These are phyloP conservation scores for Westerdykella ornata DNA, from an alignment of 2,329 filamentous ascomycete genomes.

Conservation along the genomic window DNA sequence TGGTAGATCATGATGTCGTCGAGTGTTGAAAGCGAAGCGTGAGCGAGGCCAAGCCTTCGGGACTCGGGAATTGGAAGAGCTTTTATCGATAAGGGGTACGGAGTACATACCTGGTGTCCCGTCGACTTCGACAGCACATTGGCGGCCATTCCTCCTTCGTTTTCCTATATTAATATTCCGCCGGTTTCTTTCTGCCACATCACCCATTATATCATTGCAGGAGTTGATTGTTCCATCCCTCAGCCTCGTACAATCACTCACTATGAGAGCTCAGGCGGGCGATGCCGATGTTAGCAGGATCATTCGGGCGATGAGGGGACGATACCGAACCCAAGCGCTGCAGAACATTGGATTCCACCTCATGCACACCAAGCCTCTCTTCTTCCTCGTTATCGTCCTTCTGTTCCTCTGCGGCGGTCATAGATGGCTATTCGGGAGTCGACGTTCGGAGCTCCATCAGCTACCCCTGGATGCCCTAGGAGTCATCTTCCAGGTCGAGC, in stretches of 20 bases:
- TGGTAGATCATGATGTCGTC: slow-evolving; percentile 6
- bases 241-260: not conserved
- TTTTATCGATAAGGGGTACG: not conserved
- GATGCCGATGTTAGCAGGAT: not conserved
- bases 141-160: not conserved
- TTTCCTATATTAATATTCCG: not conserved
- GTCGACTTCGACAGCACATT: not conserved
- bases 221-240: not conserved
- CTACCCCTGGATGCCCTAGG: not conserved
- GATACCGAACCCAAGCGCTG: slow-evolving; percentile 2
- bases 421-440: not conserved
- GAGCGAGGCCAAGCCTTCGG: not conserved
- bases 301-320: not conserved
- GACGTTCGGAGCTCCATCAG: not conserved
- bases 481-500: too few relatives aligned
- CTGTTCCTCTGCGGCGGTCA: slow-evolving; percentile 1
- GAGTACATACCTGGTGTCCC: not conserved
- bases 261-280: too few relatives aligned
- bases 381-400: not conserved
- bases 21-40: not conserved
- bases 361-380: not conserved
- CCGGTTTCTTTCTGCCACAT: not conserved
- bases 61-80: not conserved
- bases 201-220: not conserved
- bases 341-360: slow-evolving; percentile 2